phyloP scores from a whole-genome alignment of 2,329 filamentous ascomycete species.

The Alternaria rosae region DNA sequence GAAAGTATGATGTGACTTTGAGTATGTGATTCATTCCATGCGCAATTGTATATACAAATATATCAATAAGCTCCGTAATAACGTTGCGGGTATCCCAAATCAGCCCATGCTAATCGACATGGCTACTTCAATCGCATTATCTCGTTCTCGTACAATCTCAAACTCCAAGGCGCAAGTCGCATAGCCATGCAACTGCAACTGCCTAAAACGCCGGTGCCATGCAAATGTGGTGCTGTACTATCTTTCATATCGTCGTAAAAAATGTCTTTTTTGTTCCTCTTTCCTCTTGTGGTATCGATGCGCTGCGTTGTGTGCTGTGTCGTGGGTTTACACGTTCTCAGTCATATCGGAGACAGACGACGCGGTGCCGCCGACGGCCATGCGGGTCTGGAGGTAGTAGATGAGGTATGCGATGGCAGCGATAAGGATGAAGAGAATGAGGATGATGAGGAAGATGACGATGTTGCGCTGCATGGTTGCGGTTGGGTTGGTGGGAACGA shows the following conservation, averaged over 20 bases:
- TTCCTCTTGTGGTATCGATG: background rate
- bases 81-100: constrained; percentile 11
- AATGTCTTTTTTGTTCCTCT: background rate
- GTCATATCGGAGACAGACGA: constrained; percentile 44
- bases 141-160: background rate
- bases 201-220: constrained; percentile 6
- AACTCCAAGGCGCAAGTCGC: background rate
- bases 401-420: constrained; percentile 59
- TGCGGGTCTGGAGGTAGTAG: constrained; percentile 57
- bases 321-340: constrained; percentile 9
- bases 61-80: background rate
- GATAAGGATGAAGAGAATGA: constrained; percentile 61
- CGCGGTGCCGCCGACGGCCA: constrained; percentile 47
- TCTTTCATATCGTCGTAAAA: background rate
- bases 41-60: background rate
- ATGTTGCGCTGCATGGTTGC: constrained; percentile 59
- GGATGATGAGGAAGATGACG: constrained; percentile 61
- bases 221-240: background rate
- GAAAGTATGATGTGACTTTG: background rate
- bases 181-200: constrained; percentile 1
- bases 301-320: background rate
- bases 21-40: background rate
- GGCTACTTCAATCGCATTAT: constrained; percentile 4
- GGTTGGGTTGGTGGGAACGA: background rate
- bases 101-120: background rate